These are phyloP conservation scores for Flaveria bidentis DNA, from an alignment of 129 eudicot species.

Conservation along the genomic window DNA sequence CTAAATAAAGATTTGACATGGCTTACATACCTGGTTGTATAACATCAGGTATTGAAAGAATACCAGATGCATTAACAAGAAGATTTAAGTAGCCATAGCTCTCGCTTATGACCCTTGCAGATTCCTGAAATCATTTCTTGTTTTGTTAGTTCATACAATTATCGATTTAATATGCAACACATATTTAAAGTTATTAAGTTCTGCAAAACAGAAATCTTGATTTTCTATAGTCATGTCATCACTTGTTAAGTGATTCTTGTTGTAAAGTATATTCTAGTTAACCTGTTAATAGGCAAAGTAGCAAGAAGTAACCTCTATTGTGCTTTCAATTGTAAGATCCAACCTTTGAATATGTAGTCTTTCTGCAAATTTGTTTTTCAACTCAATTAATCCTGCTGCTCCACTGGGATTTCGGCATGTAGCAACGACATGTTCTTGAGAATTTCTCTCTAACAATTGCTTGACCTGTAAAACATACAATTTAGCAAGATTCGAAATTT, in stretches of 20 bases:
- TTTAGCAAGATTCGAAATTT: slow-evolving; percentile 12
- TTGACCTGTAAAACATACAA: slow-evolving; percentile 52
- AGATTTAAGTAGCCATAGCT: slow-evolving; percentile 76
- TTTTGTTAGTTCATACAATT: slow-evolving; percentile 15
- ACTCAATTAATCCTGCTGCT: slow-evolving; percentile 68
- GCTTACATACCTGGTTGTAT: slow-evolving; percentile 74
- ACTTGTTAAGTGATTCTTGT: slow-evolving; percentile 1
- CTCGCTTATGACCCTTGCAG: slow-evolving; percentile 62
- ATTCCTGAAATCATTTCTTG: slow-evolving; percentile 46
- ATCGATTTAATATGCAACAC: not conserved
- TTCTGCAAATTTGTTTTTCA: slow-evolving; percentile 61
- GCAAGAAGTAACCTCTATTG: slow-evolving; percentile 67
- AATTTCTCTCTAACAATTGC: slow-evolving; percentile 67
- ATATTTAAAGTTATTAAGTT: not conserved
- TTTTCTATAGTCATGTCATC: no score
- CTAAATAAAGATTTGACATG: not conserved
- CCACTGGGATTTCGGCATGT: slow-evolving; percentile 78
- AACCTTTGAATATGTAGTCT: slow-evolving; percentile 68
- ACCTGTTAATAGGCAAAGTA: slow-evolving; percentile 21
- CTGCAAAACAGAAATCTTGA: slow-evolving; percentile 5
- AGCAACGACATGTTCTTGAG: slow-evolving; percentile 73
- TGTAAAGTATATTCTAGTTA: slow-evolving; percentile 5
- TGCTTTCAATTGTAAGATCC: slow-evolving; percentile 82
- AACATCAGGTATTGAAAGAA: slow-evolving; percentile 78
- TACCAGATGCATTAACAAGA: slow-evolving; percentile 83